A percentile compares a stretch with the other conserved stretches of the same genome.
These are phyloP conservation scores for Funneliformis geosporum DNA, from an alignment of 192 early-diverging fungal species.

Conservation along the genomic window DNA sequence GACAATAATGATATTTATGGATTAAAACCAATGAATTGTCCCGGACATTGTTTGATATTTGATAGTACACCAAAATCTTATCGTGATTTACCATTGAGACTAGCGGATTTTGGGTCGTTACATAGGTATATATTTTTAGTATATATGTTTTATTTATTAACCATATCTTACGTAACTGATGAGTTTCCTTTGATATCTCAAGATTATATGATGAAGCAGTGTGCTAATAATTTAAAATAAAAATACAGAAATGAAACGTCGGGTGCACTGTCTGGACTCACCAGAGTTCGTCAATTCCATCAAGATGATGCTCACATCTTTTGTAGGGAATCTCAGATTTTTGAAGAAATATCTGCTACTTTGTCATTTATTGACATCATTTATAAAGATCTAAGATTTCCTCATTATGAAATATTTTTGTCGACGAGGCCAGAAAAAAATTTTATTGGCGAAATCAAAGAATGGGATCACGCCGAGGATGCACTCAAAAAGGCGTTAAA, in stretches of 20 bases:
- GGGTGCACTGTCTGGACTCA: constrained; percentile 87
- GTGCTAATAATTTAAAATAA: constrained; percentile 17
- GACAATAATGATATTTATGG: constrained; percentile 63
- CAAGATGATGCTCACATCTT: constrained; percentile 98
- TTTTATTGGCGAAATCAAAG: constrained; percentile 68
- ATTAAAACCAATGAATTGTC: constrained; percentile 99
- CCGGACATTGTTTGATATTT: constrained; percentile 93
- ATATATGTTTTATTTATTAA: constrained; percentile 26
- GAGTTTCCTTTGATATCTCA: background rate
- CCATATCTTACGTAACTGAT: background rate
- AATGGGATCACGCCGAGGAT: constrained; percentile 82
- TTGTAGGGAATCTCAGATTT: constrained; percentile 80
- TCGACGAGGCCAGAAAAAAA: constrained; percentile 77
- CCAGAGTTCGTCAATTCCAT: constrained; percentile 91
- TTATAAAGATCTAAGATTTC: constrained; percentile 79
- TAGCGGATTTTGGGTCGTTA: constrained; percentile 91
- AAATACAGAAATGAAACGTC: constrained; percentile 81
- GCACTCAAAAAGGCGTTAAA: constrained; percentile 72
- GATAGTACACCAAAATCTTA: constrained; percentile 79
- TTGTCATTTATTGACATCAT: constrained; percentile 78
- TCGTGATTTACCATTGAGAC: constrained; percentile 83
- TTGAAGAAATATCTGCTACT: constrained; percentile 73
- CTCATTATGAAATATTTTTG: constrained; percentile 72
- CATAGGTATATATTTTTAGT: constrained; percentile 63
- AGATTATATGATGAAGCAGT: background rate